phyloP scores from a whole-genome alignment of 768 basidiomycete species.

The Clavaria fumosa region DNA sequence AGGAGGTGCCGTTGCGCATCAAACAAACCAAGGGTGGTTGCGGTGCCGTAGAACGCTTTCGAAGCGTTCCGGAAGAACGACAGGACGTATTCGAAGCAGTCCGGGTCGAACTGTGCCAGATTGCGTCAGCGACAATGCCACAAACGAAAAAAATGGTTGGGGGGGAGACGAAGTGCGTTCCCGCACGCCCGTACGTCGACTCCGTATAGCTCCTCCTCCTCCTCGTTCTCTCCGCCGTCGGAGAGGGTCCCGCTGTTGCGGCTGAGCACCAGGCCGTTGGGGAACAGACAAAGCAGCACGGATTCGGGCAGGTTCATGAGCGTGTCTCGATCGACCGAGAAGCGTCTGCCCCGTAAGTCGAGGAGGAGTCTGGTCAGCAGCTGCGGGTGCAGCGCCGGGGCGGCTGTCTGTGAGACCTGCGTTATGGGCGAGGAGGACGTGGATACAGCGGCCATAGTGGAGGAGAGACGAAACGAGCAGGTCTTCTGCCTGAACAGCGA shows the following conservation, averaged over 20 bases:
- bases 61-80: constrained; percentile 83
- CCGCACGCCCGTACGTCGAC: constrained; percentile 97
- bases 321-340: constrained; percentile 92
- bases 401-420: constrained; percentile 45
- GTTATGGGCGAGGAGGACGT: constrained; percentile 38
- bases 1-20: constrained; percentile 66
- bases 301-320: constrained; percentile 98
- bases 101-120: constrained; percentile 95
- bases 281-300: constrained; percentile 89
- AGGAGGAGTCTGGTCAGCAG: constrained; percentile 78
- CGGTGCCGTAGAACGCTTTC: constrained; percentile 83
- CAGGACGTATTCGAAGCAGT: constrained; percentile 89
- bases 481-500: background rate
- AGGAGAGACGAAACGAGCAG: too few species aligned
- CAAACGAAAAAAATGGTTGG: too few species aligned
- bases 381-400: constrained; percentile 70
- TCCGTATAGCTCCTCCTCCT: constrained; percentile 87
- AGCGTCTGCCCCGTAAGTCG: constrained; percentile 81
- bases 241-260: constrained; percentile 66
- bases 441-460: constrained; percentile 24
- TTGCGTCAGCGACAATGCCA: too few species aligned
- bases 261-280: constrained; percentile 89
- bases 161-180: too few species aligned
- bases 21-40: constrained; percentile 54
- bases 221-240: constrained; percentile 59